These are phyloP conservation scores for Cinnamomum chago DNA, from an alignment of 164 flowering plant genomes.

Conservation along the genomic window DNA sequence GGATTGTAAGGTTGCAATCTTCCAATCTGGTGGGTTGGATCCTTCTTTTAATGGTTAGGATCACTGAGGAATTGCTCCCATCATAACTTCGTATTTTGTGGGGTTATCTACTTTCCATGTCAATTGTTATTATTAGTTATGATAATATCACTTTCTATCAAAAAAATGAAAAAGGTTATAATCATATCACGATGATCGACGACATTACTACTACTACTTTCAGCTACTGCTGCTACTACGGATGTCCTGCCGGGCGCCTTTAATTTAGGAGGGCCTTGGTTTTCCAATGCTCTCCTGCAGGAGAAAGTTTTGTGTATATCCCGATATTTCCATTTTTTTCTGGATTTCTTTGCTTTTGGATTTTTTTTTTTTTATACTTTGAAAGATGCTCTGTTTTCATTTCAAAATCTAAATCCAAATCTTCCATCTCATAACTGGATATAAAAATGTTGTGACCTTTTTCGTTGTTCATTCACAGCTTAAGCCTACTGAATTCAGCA, in stretches of 20 bases:
- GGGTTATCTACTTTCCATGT: too few relatives aligned
- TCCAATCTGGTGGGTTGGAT: too few relatives aligned
- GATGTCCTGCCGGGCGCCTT: background rate
- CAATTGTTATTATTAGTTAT: too few relatives aligned
- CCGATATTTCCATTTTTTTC: background rate
- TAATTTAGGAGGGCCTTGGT: background rate
- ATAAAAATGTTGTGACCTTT: background rate
- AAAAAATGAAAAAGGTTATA: too few relatives aligned
- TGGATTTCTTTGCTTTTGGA: background rate
- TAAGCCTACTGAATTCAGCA: slow-evolving; percentile 62
- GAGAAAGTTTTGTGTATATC: background rate
- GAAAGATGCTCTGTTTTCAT: background rate
- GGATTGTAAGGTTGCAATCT: too few relatives aligned
- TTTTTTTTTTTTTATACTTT: background rate
- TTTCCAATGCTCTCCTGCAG: background rate
- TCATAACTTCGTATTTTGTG: too few relatives aligned
- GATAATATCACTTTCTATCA: too few relatives aligned
- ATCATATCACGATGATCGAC: too few relatives aligned
- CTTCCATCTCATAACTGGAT: background rate
- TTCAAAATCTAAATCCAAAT: background rate
- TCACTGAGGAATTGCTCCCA: too few relatives aligned
- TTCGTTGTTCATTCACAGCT: slow-evolving; percentile 38
- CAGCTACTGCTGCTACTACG: background rate
- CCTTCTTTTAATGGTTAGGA: too few relatives aligned
- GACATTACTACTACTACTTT: too few relatives aligned